phyloP scores from a whole-genome alignment of 495 filamentous ascomycete genomes.

The Aspergillus taichungensis region DNA sequence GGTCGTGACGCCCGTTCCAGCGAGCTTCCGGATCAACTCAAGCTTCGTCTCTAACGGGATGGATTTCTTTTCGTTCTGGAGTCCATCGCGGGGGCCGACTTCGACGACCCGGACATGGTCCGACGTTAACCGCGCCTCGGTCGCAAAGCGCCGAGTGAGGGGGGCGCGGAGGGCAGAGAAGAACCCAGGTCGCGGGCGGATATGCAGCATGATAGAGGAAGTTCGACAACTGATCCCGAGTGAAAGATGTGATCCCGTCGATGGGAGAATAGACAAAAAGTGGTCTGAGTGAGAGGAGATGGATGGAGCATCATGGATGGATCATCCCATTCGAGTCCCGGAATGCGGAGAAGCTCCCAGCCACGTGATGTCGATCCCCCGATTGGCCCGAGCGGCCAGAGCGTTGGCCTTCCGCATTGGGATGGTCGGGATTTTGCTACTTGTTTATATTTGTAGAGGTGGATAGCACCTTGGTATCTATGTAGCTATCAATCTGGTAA shows the following conservation, averaged over 20 bases:
- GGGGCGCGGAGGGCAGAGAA: constrained; percentile 28
- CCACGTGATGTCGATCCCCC: neutral
- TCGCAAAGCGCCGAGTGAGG: constrained; percentile 27
- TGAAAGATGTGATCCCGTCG: neutral
- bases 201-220: constrained; percentile 14
- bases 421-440: too few relatives aligned
- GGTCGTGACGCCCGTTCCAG: constrained; percentile 73
- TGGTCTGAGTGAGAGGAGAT: neutral
- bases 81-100: constrained; percentile 86
- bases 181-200: constrained; percentile 15
- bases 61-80: constrained; percentile 88
- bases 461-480: too few relatives aligned
- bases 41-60: constrained; percentile 80
- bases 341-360: constrained; percentile 18
- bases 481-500: too few relatives aligned
- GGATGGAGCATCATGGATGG: constrained; percentile 1
- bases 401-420: too few relatives aligned
- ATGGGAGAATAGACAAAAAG: neutral
- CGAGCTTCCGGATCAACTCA: constrained; percentile 68
- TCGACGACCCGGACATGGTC: constrained; percentile 68
- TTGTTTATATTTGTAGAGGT: too few relatives aligned
- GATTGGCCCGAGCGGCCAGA: too few relatives aligned
- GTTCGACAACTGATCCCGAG: neutral
- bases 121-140: constrained; percentile 41
- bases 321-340: neutral